Evolutionary conservation across 129 eudicot genomes (phyloP), one percentile per base, ranked within the genome.

Genomic region (Centrapalus pauciflorus): DNA sequence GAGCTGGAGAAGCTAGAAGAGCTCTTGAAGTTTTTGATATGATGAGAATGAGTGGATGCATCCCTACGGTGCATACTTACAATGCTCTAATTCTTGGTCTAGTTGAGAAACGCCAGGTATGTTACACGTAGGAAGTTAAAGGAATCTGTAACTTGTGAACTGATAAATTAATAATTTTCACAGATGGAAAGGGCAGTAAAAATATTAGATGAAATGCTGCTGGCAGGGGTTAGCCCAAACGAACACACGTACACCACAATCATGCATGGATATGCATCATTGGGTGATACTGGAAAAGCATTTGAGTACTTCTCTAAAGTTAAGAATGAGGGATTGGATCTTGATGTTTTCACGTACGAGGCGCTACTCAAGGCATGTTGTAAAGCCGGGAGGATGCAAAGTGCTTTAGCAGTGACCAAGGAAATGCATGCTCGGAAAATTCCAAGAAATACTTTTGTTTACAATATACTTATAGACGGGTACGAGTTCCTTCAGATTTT

Each of bases 301-400:
- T 94, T 94, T 20, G 97, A 89, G 72, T 94, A 89, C 49, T 94
- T 94, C 38, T 73, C 95, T 3, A 80, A 77, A 79, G 46, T 94
- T 2, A 89, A 87, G 79, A 84, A 77, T 3, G 99, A 94, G 73
- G 99, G 99, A 25, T 84, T 94, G 21, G 86, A 89, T 75, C 79
- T 94, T 69, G 99, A 89, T 70, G 95, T 86, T 38, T 94, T 69
- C 79, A 80, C 86, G 0, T 94, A 89, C 7, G 95, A 94, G 85
- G 97, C 97, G 30, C 71, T 94, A 33, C 97, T 94, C 68, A 94
- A 94, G 75, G 97, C 97, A 16, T 94, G 97, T 59, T 94, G 99
- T 72, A 94, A 94, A 78, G 73, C 99, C 23, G 99, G 99, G 64
- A 86, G 99, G 80, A 94, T 94, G 97, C 99, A 94, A 76, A 93